Percentiles rank a stretch among this genome's conserved stretches.
These are phyloP conservation scores for Mycena venus DNA, from an alignment of 768 basidiomycete species.

Conservation along the genomic window DNA sequence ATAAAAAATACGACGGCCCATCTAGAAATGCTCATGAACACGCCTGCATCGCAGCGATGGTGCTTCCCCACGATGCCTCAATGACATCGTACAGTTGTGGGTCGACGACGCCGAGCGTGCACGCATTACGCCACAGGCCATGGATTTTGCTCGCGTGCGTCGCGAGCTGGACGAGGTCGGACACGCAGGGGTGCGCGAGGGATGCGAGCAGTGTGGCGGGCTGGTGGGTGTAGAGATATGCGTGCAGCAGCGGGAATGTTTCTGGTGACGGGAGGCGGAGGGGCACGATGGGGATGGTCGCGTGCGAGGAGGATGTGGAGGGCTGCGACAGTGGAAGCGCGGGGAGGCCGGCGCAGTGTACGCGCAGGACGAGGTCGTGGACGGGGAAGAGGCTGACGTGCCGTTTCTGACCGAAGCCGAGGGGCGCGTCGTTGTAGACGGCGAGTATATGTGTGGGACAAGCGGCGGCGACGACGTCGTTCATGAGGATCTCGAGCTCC, in stretches of 20 bases:
- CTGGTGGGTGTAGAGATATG: constrained; percentile 64
- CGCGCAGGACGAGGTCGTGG: constrained; percentile 59
- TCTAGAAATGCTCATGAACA: constrained; percentile 10
- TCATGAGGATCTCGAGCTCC: constrained; percentile 42
- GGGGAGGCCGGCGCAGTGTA: constrained; percentile 54
- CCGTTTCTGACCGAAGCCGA: constrained; percentile 35
- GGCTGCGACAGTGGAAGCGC: constrained; percentile 41
- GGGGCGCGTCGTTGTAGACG: constrained; percentile 45
- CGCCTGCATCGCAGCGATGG: constrained; percentile 55
- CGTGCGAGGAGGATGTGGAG: constrained; percentile 2
- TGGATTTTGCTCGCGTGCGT: constrained; percentile 36
- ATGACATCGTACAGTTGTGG: constrained; percentile 60
- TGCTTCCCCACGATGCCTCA: constrained; percentile 64
- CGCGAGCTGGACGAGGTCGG: constrained; percentile 28
- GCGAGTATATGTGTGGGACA: constrained; percentile 52
- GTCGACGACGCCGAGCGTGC: constrained; percentile 65
- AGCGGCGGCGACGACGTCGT: constrained; percentile 30
- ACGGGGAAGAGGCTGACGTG: constrained; percentile 54
- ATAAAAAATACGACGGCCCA: constrained; percentile 1
- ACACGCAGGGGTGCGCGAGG: constrained; percentile 53
- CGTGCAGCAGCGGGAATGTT: constrained; percentile 63
- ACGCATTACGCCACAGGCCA: constrained; percentile 66
- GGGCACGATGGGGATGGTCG: constrained; percentile 62
- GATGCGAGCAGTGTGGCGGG: constrained; percentile 54
- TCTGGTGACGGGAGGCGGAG: constrained; percentile 64